Evolutionary conservation across 805 yeast genomes (phyloP).

Genomic region (Cyberlindnera sargentensis): DNA sequence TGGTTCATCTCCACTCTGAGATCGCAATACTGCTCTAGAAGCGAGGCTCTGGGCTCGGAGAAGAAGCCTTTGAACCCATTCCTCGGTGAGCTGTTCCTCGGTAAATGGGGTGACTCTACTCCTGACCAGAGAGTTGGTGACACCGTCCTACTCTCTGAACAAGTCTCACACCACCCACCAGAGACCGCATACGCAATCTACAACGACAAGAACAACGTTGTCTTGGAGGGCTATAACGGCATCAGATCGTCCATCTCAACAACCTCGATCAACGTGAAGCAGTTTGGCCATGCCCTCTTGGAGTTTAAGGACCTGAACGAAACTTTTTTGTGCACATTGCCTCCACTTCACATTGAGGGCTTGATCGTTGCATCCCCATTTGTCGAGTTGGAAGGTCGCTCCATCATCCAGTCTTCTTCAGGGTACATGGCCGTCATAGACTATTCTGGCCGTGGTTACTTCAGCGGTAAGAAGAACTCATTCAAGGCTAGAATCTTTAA

Average conservation of each 20-base stretch:
- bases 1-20: conserved; percentile 91
- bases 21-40: conserved; percentile 90
- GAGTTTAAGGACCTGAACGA: conserved; percentile 57
- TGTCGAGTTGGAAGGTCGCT: conserved; percentile 86
- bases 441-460: conserved; percentile 89
- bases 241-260: conserved; percentile 78
- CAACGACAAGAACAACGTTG: conserved; percentile 63
- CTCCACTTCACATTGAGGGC: conserved; percentile 94
- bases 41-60: conserved; percentile 88
- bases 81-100: conserved; percentile 89
- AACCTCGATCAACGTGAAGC: conserved; percentile 78
- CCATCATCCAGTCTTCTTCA: conserved; percentile 74
- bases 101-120: conserved; percentile 66
- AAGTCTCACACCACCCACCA: conserved; percentile 97
- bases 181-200: conserved; percentile 85
- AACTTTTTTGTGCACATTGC: conserved; percentile 74
- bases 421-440: conserved; percentile 73
- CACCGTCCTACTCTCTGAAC: conserved; percentile 77
- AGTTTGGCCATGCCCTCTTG: conserved; percentile 84
- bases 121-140: conserved; percentile 55
- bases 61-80: conserved; percentile 97
- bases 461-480: conserved; percentile 89
- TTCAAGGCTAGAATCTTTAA: conserved; percentile 79
- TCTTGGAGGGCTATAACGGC: conserved; percentile 84
- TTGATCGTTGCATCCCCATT: conserved; percentile 85